Evolutionary conservation across 2,329 filamentous ascomycete species (phyloP).

Genomic region (Fusarium sp.): DNA sequence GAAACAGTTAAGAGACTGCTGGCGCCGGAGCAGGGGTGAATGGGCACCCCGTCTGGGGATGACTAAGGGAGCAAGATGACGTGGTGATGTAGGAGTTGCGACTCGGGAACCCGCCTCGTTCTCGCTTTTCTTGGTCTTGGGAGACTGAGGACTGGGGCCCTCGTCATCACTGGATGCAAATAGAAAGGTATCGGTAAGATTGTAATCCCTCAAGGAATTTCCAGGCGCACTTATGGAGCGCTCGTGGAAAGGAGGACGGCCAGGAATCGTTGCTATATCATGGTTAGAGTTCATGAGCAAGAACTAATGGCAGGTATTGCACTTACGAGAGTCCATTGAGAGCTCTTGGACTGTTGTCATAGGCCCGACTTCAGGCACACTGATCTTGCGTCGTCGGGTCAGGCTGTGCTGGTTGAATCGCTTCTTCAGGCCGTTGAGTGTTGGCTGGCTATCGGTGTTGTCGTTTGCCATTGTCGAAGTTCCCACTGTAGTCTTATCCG

Average conservation of each 20-base stretch:
- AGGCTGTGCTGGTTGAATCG: slow-evolving; percentile 70
- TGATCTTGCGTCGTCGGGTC: slow-evolving; percentile 71
- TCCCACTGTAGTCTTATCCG: slow-evolving; percentile 62
- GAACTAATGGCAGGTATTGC: background rate
- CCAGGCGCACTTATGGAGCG: slow-evolving; percentile 73
- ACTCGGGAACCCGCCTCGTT: slow-evolving; percentile 11
- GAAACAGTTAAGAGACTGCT: slow-evolving; percentile 60
- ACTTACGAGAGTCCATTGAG: slow-evolving; percentile 77
- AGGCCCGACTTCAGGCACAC: slow-evolving; percentile 72
- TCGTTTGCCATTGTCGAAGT: slow-evolving; percentile 58
- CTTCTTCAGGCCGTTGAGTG: slow-evolving; percentile 60
- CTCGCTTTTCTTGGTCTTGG: slow-evolving; percentile 44
- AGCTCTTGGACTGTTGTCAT: slow-evolving; percentile 78
- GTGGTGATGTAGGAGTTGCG: slow-evolving; percentile 61
- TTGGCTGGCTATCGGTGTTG: slow-evolving; percentile 55
- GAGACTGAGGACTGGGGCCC: slow-evolving; percentile 39
- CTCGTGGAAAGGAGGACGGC: slow-evolving; percentile 73
- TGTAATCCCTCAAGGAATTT: slow-evolving; percentile 61
- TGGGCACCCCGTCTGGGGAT: slow-evolving; percentile 59
- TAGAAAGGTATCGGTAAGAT: slow-evolving; percentile 44
- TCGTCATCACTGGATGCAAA: slow-evolving; percentile 44
- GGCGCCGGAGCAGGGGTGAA: slow-evolving; percentile 44
- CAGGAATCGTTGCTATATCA: slow-evolving; percentile 73
- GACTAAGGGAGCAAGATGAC: slow-evolving; percentile 66
- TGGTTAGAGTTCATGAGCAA: slow-evolving; percentile 31